Percentiles rank a stretch among this genome's conserved stretches.
Evolutionary conservation across 1,284 basidiomycete species (phyloP).

Genomic region (Fomitiporia mediterranea): DNA sequence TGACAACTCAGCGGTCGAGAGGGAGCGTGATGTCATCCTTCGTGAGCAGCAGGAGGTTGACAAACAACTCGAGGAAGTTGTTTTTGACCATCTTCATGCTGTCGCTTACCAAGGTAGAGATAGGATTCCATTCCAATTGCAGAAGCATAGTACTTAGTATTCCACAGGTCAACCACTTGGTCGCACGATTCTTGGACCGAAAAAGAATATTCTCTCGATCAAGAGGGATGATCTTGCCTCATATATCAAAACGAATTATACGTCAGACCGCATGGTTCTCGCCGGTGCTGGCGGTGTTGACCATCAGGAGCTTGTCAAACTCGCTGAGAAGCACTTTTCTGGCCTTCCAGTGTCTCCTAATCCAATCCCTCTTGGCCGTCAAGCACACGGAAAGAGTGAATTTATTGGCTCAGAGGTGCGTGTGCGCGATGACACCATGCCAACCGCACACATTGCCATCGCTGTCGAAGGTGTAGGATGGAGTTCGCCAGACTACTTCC

Average conservation of each 20-base stretch:
- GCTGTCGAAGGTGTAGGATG: slow-evolving; percentile 98
- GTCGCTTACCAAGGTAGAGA: slow-evolving; percentile 86
- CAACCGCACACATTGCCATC: slow-evolving; percentile 91
- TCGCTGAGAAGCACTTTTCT: slow-evolving; percentile 93
- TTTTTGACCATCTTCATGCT: slow-evolving; percentile 97
- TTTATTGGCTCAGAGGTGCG: slow-evolving; percentile 97
- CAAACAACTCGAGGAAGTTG: slow-evolving; percentile 97
- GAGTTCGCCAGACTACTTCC: slow-evolving; percentile 98
- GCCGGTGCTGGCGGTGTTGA: slow-evolving; percentile 96
- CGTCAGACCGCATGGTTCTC: slow-evolving; percentile 97
- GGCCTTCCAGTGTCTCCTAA: slow-evolving; percentile 82
- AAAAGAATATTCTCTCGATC: slow-evolving; percentile 96
- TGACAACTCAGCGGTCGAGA: slow-evolving; percentile 84
- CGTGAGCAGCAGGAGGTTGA: slow-evolving; percentile 99
- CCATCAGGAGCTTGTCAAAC: slow-evolving; percentile 89
- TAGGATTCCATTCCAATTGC: slow-evolving; percentile 9
- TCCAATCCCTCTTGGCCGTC: slow-evolving; percentile 85
- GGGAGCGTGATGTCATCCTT: slow-evolving; percentile 95
- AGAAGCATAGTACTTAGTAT: slow-evolving; percentile 17
- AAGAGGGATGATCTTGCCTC: slow-evolving; percentile 82
- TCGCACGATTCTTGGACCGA: slow-evolving; percentile 96
- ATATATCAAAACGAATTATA: slow-evolving; percentile 99
- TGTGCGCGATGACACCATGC: slow-evolving; percentile 87
- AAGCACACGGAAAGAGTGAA: slow-evolving; percentile 68
- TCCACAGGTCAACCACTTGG: slow-evolving; percentile 86